phyloP scores from a whole-genome alignment of 2,329 filamentous ascomycete genomes.

The Teratosphaeria destructans region DNA sequence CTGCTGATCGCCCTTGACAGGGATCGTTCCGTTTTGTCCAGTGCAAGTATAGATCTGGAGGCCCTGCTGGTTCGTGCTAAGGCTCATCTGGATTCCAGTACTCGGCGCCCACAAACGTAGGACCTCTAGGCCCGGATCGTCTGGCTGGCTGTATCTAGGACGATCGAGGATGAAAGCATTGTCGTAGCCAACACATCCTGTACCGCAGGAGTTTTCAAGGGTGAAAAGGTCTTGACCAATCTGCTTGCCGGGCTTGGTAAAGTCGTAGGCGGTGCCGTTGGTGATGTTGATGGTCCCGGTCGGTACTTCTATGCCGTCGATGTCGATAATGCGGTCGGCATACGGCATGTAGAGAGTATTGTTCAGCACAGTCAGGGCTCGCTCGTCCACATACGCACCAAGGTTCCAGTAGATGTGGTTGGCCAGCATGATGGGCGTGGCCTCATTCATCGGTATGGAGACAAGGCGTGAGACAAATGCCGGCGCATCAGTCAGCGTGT shows the following conservation, averaged over 20 bases:
- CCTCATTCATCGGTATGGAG: constrained; percentile 59
- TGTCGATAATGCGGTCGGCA: constrained; percentile 26
- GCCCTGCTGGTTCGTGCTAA: constrained; percentile 21
- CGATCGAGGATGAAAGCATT: constrained; percentile 19
- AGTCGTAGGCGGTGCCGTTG: constrained; percentile 20
- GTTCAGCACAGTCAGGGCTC: constrained; percentile 55
- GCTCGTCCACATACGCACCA: constrained; percentile 65
- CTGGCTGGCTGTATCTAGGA: constrained; percentile 12
- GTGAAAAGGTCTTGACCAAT: constrained; percentile 14
- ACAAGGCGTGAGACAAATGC: constrained; percentile 64
- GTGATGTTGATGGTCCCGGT: constrained; percentile 35
- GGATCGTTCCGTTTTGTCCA: constrained; percentile 23
- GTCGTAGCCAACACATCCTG: constrained; percentile 12
- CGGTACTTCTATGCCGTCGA: constrained; percentile 20
- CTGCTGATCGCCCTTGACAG: constrained; percentile 23
- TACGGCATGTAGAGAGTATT: constrained; percentile 66
- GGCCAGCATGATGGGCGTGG: constrained; percentile 74
- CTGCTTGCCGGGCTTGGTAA: constrained; percentile 14
- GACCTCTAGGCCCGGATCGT: constrained; percentile 19
- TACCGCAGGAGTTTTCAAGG: constrained; percentile 6
- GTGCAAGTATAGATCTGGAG: constrained; percentile 23
- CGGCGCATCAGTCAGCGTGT: constrained; percentile 53
- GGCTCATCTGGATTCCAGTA: constrained; percentile 21
- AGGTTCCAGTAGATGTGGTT: constrained; percentile 74
- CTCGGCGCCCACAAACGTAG: constrained; percentile 13